Evolutionary conservation across 176 grass and related monocot species (phyloP).

Genomic region (Rhynchospora tenuis): DNA sequence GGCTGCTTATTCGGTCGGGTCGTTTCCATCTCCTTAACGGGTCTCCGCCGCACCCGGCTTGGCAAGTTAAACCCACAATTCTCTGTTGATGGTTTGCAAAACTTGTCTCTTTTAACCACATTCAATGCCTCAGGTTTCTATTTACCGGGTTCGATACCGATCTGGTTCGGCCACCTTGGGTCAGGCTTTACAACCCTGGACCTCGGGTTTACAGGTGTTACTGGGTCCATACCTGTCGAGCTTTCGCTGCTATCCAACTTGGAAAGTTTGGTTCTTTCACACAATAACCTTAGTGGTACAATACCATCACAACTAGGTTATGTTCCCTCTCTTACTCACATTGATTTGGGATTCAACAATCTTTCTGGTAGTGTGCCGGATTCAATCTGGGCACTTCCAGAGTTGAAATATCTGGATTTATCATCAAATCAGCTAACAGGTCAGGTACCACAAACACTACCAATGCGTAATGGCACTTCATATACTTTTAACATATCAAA

Average conservation of each 20-base stretch:
- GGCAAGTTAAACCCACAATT: slow-evolving; percentile 34
- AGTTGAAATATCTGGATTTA: slow-evolving; percentile 47
- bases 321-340: slow-evolving; percentile 28
- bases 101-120: slow-evolving; percentile 37
- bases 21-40: slow-evolving; percentile 32
- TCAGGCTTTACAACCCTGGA: slow-evolving; percentile 43
- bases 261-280: slow-evolving; percentile 37
- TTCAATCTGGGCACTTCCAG: slow-evolving; percentile 6
- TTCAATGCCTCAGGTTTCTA: slow-evolving; percentile 78
- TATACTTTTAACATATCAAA: slow-evolving; percentile 55
- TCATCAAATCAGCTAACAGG: slow-evolving; percentile 69
- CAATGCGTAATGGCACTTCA: background rate
- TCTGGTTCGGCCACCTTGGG: slow-evolving; percentile 56
- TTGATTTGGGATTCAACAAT: slow-evolving; percentile 32
- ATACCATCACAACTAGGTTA: slow-evolving; percentile 44
- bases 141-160: slow-evolving; percentile 64
- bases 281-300: slow-evolving; percentile 46
- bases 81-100: slow-evolving; percentile 42
- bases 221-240: slow-evolving; percentile 40
- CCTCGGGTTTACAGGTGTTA: slow-evolving; percentile 39
- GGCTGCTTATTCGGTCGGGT: slow-evolving; percentile 57
- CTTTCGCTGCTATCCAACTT: slow-evolving; percentile 59
- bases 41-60: slow-evolving; percentile 55
- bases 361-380: slow-evolving; percentile 21
- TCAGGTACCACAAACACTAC: slow-evolving; percentile 14